Evolutionary conservation across 306 rosid species (phyloP), one percentile per base, ranked within the genome.

Genomic region (Pachyrhizus erosus): DNA sequence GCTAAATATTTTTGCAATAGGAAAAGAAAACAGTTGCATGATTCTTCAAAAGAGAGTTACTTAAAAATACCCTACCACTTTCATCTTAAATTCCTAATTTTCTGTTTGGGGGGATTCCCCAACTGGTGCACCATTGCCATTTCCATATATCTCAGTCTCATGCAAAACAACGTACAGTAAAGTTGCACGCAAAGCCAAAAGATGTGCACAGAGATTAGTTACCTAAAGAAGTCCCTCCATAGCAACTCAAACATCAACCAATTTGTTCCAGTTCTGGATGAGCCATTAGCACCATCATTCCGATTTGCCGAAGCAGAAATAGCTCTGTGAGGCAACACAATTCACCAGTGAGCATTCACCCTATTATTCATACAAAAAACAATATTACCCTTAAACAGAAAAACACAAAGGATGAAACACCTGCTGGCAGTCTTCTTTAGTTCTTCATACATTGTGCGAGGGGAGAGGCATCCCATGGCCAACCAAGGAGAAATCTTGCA

Each of bases 181-280:
- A 68, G 54, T 46, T 78, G 45, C 70, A 60, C 74, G 64, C 51
- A 34, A 51, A 42, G 26, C 42, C 52, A 55, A 62, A 62, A 76
- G 81, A 73, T 29, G 49, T 43, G 55, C 20, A 73, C 20, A 62
- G 51, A 46, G 68, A 72, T 39, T 24, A 48, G 77, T 81, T 89
- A 96, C 99, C 99, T 93, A 86, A 96, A 96, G 94, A 96, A 96
- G 84, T 96, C 99, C 94, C 99, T 92, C 98, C 98, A 93, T 71
- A 93, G 76, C 79, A 96, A 89, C 88, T 96, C 98, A 85, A 81
- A 91, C 96, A 91, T 88, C 89, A 96, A 86, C 99, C 98, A 93
- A 85, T 91, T 90, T 73, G 89, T 80, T 85, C 99, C 99, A 42
- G 68, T 55, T 49, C 49, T 84, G 68, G 89, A 84, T 14, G 89